These are phyloP conservation scores for Candida sonorensis DNA, from an alignment of 805 yeast species.

Conservation along the genomic window DNA sequence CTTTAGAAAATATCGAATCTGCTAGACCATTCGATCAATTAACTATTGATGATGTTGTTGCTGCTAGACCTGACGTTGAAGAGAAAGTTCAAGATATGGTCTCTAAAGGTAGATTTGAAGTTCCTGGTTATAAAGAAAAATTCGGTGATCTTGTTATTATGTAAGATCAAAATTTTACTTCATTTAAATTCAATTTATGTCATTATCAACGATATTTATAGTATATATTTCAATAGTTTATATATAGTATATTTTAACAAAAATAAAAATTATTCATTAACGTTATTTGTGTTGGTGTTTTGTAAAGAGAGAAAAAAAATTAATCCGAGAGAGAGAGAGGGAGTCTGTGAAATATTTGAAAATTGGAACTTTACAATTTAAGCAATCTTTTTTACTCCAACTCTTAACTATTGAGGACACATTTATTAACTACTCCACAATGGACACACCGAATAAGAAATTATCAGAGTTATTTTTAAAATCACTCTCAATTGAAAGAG, in stretches of 20 bases:
- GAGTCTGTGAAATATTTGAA: too few relatives aligned
- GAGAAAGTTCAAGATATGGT: slow-evolving; percentile 93
- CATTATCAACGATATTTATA: neutral
- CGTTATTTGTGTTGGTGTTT: too few relatives aligned
- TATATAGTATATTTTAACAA: too few relatives aligned
- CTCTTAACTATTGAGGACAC: too few relatives aligned
- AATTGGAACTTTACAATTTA: too few relatives aligned
- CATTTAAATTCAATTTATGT: slow-evolving; percentile 4
- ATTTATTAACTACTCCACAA: too few relatives aligned
- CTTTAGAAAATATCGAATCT: slow-evolving; percentile 87
- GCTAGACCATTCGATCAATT: slow-evolving; percentile 98
- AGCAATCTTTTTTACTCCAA: too few relatives aligned
- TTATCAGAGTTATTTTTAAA: slow-evolving; percentile 32
- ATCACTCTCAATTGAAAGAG: slow-evolving; percentile 40
- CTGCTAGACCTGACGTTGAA: slow-evolving; percentile 97
- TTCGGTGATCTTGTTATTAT: slow-evolving; percentile 95
- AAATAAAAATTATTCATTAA: too few relatives aligned
- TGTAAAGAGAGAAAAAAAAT: too few relatives aligned
- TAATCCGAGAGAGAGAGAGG: too few relatives aligned
- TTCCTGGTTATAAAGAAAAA: slow-evolving; percentile 97
- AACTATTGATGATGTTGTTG: slow-evolving; percentile 89
- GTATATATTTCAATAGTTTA: slow-evolving; percentile 1
- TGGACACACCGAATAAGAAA: slow-evolving; percentile 10
- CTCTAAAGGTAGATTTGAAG: slow-evolving; percentile 94
- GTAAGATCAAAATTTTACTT: slow-evolving; percentile 32